Conservation (phyloP, 164 flowering plant genomes). For the Chimonanthus salicifolius region DNA sequence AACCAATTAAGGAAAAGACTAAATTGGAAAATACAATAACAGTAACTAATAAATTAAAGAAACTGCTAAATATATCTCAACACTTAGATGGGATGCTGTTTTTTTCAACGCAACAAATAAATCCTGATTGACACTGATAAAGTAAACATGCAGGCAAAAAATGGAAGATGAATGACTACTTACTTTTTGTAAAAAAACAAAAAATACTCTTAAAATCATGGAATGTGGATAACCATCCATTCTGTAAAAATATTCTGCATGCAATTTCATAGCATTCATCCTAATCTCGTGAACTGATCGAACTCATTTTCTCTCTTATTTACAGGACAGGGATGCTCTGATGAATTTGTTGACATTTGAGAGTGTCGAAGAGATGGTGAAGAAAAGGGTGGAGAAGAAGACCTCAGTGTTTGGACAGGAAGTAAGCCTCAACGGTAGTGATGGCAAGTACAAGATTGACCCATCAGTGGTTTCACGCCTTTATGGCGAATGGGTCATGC, state of each 20-base stretch:
- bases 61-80: too few species aligned
- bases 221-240: neutral
- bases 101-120: neutral
- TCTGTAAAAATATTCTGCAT: neutral
- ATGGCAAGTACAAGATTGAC: conserved; percentile 43
- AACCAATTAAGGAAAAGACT: too few species aligned
- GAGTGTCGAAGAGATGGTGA: conserved; percentile 65
- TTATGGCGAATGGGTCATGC: conserved; percentile 82
- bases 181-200: too few species aligned
- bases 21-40: too few species aligned
- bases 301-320: too few species aligned
- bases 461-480: conserved; percentile 51
- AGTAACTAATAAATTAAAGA: too few species aligned
- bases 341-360: conserved; percentile 67
- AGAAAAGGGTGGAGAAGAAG: conserved; percentile 71
- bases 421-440: conserved; percentile 30
- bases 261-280: neutral
- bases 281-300: neutral
- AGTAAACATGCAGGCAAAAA: neutral
- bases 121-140: neutral
- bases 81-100: neutral
- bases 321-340: conserved; percentile 62
- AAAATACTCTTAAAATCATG: neutral
- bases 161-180: neutral
- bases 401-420: conserved; percentile 71